Conservation (phyloP, 2,329 filamentous ascomycete species). For the Ophiosphaerella herpotricha region DNA sequence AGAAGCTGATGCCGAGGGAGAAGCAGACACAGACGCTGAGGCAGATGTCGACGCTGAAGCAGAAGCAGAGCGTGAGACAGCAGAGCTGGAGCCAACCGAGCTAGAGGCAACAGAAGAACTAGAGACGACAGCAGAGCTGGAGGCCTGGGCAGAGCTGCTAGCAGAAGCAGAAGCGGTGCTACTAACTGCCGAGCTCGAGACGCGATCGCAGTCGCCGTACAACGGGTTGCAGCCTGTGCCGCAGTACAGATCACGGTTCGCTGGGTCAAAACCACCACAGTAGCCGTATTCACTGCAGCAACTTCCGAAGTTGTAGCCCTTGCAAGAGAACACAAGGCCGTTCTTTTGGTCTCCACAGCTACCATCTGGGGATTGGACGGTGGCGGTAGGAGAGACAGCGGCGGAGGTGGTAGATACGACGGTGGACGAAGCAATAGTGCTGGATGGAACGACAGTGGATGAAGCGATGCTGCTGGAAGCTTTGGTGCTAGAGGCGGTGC, state of each 20-base stretch:
- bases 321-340: neutral
- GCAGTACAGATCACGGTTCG: neutral
- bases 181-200: neutral
- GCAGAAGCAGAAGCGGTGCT: neutral
- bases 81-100: neutral
- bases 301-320: neutral
- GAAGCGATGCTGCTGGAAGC: neutral
- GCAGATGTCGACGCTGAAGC: neutral
- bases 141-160: neutral
- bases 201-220: neutral
- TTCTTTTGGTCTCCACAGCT: neutral
- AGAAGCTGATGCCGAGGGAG: neutral
- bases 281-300: neutral
- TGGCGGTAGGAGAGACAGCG: neutral
- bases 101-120: neutral
- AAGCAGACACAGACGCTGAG: neutral
- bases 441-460: neutral
- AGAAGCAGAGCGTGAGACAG: neutral
- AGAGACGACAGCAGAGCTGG: neutral
- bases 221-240: neutral
- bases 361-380: neutral
- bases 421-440: neutral
- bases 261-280: neutral
- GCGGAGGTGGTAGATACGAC: neutral
- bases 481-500: neutral